Percentiles rank a stretch among this genome's conserved stretches.
phyloP scores from a whole-genome alignment of 495 filamentous ascomycete genomes.

The Pyrenula aspistea region DNA sequence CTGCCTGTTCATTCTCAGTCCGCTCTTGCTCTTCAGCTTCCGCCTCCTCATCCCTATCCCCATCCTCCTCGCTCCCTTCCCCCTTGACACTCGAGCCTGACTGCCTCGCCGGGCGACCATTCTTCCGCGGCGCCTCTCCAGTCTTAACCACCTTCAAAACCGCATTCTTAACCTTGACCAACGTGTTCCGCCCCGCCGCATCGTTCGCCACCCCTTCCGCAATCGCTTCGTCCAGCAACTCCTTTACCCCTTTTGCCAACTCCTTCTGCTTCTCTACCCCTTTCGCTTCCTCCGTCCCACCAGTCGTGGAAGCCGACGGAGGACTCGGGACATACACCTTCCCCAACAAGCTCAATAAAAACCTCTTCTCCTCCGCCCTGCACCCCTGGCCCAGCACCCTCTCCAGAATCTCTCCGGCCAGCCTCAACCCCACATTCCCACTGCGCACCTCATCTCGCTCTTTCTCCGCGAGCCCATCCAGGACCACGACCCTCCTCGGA shows the following conservation, averaged over 20 bases:
- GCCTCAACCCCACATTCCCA: constrained; percentile 39
- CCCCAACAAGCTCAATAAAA: constrained; percentile 60
- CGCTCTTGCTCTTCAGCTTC: neutral
- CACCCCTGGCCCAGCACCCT: constrained; percentile 25
- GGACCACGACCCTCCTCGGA: constrained; percentile 69
- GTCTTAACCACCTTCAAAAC: constrained; percentile 33
- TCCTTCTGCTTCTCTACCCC: constrained; percentile 9
- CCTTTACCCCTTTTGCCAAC: constrained; percentile 29
- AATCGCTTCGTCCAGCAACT: constrained; percentile 51
- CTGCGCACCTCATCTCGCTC: constrained; percentile 25
- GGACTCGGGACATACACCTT: constrained; percentile 67
- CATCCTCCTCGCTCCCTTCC: neutral
- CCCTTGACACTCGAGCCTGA: neutral
- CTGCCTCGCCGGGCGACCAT: neutral
- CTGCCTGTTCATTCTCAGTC: neutral
- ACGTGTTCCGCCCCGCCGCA: constrained; percentile 58
- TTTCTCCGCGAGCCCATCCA: constrained; percentile 46
- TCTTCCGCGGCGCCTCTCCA: neutral
- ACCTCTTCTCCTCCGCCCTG: constrained; percentile 74
- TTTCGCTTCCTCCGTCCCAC: constrained; percentile 12
- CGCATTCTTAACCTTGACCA: constrained; percentile 66
- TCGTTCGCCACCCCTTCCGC: constrained; percentile 58
- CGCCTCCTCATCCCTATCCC: neutral
- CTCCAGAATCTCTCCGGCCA: constrained; percentile 24
- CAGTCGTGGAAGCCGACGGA: constrained; percentile 17